Base-by-base conservation (phyloP, 768 basidiomycete species). In the Trametes villosa region DNA sequence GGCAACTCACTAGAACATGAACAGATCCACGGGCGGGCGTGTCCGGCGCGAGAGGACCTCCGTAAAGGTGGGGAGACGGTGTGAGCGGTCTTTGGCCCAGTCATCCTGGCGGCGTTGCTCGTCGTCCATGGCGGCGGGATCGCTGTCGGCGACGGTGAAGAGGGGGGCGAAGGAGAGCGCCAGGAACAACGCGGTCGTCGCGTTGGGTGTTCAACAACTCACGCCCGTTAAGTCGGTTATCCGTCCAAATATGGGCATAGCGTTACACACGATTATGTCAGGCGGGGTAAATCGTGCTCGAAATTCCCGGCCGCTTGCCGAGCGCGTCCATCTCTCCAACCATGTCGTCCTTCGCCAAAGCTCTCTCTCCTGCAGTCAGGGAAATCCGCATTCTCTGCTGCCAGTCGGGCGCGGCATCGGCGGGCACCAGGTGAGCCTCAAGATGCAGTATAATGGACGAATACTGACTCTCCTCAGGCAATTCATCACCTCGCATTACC, bases 11-110 rank as follows among this genome's bases (percentile, higher is more conserved):
- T 96, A 96, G 80, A 97, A 96, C 90, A 96, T 96, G 81, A 97
- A 99, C 54, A 99, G 82, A 79, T 99, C 97, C 31, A 99, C 94
- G 20, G 97, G 97, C 0, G 97, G 94, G 62, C 92, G 79, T 33
- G 96, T 97, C 71, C 90, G 83, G 67, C 96, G 83, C 20, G 91
- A 91, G 29, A 98, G 83, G 48, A 98, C 95, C 78, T 98, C 94
- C 24, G 87, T 85, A 69, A 94, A 92, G 30, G 92, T 88, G n/a
- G 91, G 92, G 15, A 94, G 81, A 69, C 91, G 84, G 70, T 91
- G 85, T 77, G 82, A 82, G 74, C 91, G 85, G 72, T 78, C 86
- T 62, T 75, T 80, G 5, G 83, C 81, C 88, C 87, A 90, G 67
- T 92, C 91, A 74, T 92, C 89, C 65, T 89, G 86, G 17, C 71